Base-by-base conservation (phyloP, 805 yeast species). In the Candida dendrica region DNA sequence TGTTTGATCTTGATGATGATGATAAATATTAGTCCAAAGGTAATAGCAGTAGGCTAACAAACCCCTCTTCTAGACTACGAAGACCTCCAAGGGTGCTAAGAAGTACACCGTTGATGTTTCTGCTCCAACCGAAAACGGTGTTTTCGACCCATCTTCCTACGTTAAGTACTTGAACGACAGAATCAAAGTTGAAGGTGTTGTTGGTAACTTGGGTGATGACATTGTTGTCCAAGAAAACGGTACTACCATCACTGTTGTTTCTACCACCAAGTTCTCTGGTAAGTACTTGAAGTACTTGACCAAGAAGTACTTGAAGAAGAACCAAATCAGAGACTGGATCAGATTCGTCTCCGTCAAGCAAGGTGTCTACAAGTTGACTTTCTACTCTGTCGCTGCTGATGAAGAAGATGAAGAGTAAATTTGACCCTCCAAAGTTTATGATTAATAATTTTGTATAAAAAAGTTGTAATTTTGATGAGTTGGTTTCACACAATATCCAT, bases 261-360 rank as follows among this genome's bases (percentile, higher is more conserved):
- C 97, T 58, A 81, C 84, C 74, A 74, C 95, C 74, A 84, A 88
- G 77, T 91, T 93, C 93, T 90, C 97, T 60, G 99, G 98, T 77
- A 91, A 95, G 79, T 93, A 93, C 95, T 84, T 91, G 72, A 93
- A 95, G 81, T 93, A 93, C 95, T 79, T 93, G 71, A 87, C 98
- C 67, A 95, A 93, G 89, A 91, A 95, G 81, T 93, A 87, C 93
- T 87, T 93, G 76, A 95, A 91, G 95, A 93, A 93, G 87, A 88
- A 90, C 91, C 95, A 87, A 77, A 86, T 91, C 79, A 89, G 97
- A 81, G 98, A 93, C 81, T 91, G 98, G 98, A 90, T 91, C 75
- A 93, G 98, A 82, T 90, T 91, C 66, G 96, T 91, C 59, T 86
- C 98, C 56, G 82, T 84, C 67, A 84, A 89, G 79, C 85, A 86